Evolutionary conservation across 2,329 filamentous ascomycete species (phyloP).

Genomic region (Microdochium trichocladiopsis): DNA sequence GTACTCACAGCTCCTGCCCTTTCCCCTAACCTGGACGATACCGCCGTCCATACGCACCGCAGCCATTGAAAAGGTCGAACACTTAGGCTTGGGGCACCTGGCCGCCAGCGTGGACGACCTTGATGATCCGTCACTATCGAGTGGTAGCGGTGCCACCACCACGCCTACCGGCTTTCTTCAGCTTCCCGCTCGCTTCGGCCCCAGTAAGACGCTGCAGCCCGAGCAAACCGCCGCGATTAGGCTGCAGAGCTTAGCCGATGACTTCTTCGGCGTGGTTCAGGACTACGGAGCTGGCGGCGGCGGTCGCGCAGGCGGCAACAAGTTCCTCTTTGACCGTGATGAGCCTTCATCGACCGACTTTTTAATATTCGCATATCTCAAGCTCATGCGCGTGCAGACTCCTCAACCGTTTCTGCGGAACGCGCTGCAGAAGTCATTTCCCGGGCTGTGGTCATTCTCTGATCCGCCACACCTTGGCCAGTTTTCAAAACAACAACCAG

Average conservation of each 20-base stretch:
- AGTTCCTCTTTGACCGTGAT: slow-evolving; percentile 40
- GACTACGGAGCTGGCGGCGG: slow-evolving; percentile 31
- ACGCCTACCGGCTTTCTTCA: slow-evolving; percentile 25
- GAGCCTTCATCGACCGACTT: slow-evolving; percentile 66
- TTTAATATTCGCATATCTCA: slow-evolving; percentile 71
- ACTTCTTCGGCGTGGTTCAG: slow-evolving; percentile 65
- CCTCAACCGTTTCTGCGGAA: slow-evolving; percentile 34
- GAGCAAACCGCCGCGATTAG: slow-evolving; percentile 69
- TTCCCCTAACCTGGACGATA: slow-evolving; percentile 82
- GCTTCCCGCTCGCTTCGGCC: slow-evolving; percentile 18
- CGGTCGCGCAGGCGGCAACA: slow-evolving; percentile 35
- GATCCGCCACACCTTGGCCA: slow-evolving; percentile 7
- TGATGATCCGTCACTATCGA: slow-evolving; percentile 19
- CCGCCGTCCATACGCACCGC: slow-evolving; percentile 65
- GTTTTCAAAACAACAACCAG: neutral
- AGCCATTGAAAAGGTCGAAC: slow-evolving; percentile 63
- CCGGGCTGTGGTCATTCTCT: slow-evolving; percentile 14
- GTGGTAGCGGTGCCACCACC: slow-evolving; percentile 25
- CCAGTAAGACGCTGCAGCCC: slow-evolving; percentile 46
- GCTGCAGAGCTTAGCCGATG: slow-evolving; percentile 63
- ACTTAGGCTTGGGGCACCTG: slow-evolving; percentile 61
- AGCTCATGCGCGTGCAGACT: slow-evolving; percentile 55
- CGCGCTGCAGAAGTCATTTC: slow-evolving; percentile 15
- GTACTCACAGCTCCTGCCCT: slow-evolving; percentile 72
- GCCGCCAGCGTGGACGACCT: slow-evolving; percentile 48